Evolutionary conservation across 2,329 filamentous ascomycete genomes (phyloP).

Genomic region (Coniochaeta pulveracea): DNA sequence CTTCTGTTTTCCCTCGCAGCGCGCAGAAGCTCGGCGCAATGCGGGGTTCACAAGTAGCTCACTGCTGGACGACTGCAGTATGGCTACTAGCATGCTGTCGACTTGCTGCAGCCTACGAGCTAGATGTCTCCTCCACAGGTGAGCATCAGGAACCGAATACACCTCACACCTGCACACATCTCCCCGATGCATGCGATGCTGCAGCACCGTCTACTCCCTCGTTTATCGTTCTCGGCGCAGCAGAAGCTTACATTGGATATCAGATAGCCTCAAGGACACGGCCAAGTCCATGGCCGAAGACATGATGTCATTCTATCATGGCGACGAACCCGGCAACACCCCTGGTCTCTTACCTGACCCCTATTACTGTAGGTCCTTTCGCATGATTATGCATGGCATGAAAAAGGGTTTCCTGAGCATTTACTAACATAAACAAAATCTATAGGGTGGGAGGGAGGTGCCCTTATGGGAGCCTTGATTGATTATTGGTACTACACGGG

Average conservation of each 20-base stretch:
- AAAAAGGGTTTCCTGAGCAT: not conserved
- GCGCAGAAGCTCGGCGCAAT: slow-evolving; percentile 5
- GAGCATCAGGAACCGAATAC: slow-evolving; percentile 4
- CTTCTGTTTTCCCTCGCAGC: too few species aligned
- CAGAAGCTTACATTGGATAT: slow-evolving; percentile 36
- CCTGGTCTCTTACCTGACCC: slow-evolving; percentile 40
- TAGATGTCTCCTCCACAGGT: slow-evolving; percentile 14
- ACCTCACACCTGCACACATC: not conserved
- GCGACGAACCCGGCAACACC: slow-evolving; percentile 35
- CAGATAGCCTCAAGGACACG: slow-evolving; percentile 38
- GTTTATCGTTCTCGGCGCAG: too few species aligned
- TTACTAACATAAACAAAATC: not conserved
- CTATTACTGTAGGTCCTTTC: slow-evolving; percentile 36
- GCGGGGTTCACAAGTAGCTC: slow-evolving; percentile 3
- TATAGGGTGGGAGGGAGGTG: slow-evolving; percentile 57
- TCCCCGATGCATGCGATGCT: not conserved
- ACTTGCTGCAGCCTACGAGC: slow-evolving; percentile 9
- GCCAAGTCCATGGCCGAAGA: slow-evolving; percentile 40
- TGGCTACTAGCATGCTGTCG: slow-evolving; percentile 7
- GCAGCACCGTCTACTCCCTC: not conserved
- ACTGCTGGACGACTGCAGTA: slow-evolving; percentile 4
- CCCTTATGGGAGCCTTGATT: slow-evolving; percentile 56
- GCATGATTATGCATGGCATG: not conserved
- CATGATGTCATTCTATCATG: slow-evolving; percentile 35
- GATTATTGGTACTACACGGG: slow-evolving; percentile 78